Evolutionary conservation across 306 rosid species (phyloP).

Genomic region (Quillaja saponaria): DNA sequence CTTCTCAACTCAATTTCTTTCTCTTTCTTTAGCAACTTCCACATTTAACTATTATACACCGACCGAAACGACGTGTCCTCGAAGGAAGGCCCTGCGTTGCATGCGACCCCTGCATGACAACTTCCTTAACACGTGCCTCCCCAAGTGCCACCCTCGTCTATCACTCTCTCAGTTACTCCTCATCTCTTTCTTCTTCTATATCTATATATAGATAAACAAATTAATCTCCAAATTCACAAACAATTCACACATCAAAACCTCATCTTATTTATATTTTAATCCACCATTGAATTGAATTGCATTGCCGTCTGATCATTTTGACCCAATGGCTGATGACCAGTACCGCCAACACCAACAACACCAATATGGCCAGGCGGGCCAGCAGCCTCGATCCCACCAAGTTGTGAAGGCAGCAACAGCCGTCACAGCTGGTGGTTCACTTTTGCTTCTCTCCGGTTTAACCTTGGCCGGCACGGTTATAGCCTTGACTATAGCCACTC

Average conservation of each 20-base stretch:
- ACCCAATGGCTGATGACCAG: constrained; percentile 50
- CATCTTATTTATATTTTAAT: too few species aligned
- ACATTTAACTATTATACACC: too few species aligned
- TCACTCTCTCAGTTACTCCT: background rate
- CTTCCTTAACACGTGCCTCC: constrained; percentile 50
- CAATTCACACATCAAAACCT: too few species aligned
- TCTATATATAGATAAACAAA: background rate
- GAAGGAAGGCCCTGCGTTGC: constrained; percentile 2
- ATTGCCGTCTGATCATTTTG: background rate
- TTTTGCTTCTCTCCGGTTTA: constrained; percentile 57
- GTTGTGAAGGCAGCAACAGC: constrained; percentile 64
- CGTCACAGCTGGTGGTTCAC: constrained; percentile 59
- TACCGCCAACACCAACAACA: constrained; percentile 20
- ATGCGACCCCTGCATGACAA: constrained; percentile 73
- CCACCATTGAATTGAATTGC: background rate
- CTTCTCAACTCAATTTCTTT: background rate
- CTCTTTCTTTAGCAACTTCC: background rate
- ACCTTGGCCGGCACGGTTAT: constrained; percentile 54
- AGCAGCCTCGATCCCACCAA: constrained; percentile 38
- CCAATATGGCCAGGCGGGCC: constrained; percentile 3
- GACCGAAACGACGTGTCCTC: constrained; percentile 47
- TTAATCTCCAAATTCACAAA: background rate
- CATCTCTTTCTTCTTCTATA: background rate
- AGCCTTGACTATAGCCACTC: constrained; percentile 54
- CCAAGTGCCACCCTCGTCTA: constrained; percentile 43